Evolutionary conservation across 768 basidiomycete species (phyloP).

Genomic region (Mycena polygramma): DNA sequence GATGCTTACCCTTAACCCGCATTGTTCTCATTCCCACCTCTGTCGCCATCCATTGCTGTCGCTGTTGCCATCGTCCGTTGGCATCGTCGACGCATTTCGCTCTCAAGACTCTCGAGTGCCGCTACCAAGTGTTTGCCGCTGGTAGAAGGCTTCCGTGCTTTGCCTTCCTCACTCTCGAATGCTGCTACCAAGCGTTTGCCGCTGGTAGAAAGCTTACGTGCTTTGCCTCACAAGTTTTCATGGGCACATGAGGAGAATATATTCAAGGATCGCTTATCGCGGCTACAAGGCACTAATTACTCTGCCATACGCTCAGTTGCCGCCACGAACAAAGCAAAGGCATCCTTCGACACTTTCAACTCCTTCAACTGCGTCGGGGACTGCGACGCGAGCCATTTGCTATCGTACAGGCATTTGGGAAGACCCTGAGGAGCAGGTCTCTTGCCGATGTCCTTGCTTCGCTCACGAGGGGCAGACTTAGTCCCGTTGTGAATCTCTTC

Average conservation of each 20-base stretch:
- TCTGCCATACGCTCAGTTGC: constrained; percentile 5
- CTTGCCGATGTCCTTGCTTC: neutral
- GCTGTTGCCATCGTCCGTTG: neutral
- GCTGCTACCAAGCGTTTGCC: no score
- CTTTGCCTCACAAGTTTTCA: neutral
- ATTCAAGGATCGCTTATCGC: neutral
- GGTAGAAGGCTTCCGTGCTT: neutral
- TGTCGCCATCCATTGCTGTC: neutral
- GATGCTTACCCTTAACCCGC: neutral
- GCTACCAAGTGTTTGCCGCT: neutral
- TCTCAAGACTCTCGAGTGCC: neutral
- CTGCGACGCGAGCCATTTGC: constrained; percentile 12
- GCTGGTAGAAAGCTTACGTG: no score
- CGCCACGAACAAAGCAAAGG: constrained; percentile 12
- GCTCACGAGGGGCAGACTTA: neutral
- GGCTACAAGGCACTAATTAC: constrained; percentile 1
- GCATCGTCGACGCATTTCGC: neutral
- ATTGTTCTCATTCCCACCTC: neutral
- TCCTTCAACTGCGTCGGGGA: neutral
- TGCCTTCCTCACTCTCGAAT: neutral
- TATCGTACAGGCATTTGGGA: constrained; percentile 11
- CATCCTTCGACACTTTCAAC: constrained; percentile 12
- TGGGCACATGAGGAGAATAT: neutral
- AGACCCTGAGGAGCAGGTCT: constrained; percentile 15
- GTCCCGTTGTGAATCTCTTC: neutral